Evolutionary conservation across 805 yeast genomes (phyloP), one percentile per base, ranked within the genome.

Genomic region (Alloascoidea africana): DNA sequence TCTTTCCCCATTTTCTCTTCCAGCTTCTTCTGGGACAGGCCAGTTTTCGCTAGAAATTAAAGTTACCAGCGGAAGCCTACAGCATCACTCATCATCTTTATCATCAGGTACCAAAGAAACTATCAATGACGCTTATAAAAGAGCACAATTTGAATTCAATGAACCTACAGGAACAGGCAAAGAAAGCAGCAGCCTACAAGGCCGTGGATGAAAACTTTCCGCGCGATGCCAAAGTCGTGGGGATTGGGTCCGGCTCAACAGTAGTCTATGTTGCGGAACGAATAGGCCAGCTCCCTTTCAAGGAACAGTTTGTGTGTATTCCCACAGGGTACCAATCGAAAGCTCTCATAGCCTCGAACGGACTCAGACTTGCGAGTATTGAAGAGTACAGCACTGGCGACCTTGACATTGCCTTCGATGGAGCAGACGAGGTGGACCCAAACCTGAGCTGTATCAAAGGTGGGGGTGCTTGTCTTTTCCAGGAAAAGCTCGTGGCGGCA

Each of bases 291-390:
- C 59, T 70, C 41, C 39, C 51, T 23, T 60, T 66, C 46, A 46
- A 45, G 14, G 46, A 45, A 43, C 60, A 44, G 36, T 75, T 83
- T 46, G 70, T 75, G 19, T 91, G 95, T 59, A 75, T 91, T 35
- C 94, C 99, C 37, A 91, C 99, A 1, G 98, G 98, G 2, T 91
- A 86, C 67, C 99, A 91, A 60, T 80, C 93, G 34, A 81, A 81
- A 51, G 84, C 78, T 49, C 68, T 91, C 46, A 87, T 91, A 47
- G 62, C 84, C 41, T 80, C 73, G 41, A 86, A 86, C 49, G 91
- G 93, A 0, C 65, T 91, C 44, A 66, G 58, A 32, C 64, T 87
- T 45, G 94, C 94, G 2, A 66, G 81, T 5, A 72, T 89, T 42
- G 96, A 89, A 51, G 87, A 85, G 62, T 76, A 62, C 44, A 37